Percentiles rank a stretch among this genome's conserved stretches.
Evolutionary conservation across 108 stramenopile species (phyloP).

Genomic region (Mayamaea pseudoterrestris): DNA sequence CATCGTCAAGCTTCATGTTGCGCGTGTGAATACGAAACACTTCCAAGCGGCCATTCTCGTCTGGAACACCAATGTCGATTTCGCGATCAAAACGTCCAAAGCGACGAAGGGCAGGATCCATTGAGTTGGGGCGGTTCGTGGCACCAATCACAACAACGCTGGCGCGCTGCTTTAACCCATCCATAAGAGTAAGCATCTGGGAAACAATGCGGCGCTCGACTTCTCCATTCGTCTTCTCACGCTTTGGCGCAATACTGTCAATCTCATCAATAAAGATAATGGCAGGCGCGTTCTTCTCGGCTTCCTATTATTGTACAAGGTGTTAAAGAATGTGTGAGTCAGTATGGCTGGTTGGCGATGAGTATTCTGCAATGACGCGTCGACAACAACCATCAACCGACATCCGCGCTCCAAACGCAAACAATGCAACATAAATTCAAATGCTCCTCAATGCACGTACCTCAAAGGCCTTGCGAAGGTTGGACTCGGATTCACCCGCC

Average conservation of each 20-base stretch:
- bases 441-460: too few species aligned
- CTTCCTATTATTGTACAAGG: too few species aligned
- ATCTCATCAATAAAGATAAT: constrained; percentile 99
- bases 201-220: constrained; percentile 98
- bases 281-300: constrained; percentile 98
- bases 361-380: too few species aligned
- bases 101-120: constrained; percentile 94
- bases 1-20: constrained; percentile 99
- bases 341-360: too few species aligned
- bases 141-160: constrained; percentile 97
- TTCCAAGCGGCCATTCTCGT: constrained; percentile 98
- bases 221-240: constrained; percentile 99
- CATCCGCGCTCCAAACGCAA: too few species aligned
- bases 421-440: too few species aligned
- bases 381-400: too few species aligned
- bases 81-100: constrained; percentile 99
- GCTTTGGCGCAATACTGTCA: constrained; percentile 98
- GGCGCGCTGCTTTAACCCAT: constrained; percentile 94
- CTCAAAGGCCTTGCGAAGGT: constrained; percentile 96
- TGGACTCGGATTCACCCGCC: constrained; percentile 98
- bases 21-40: constrained; percentile 99
- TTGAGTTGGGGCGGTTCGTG: constrained; percentile 94
- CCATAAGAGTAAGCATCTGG: constrained; percentile 99
- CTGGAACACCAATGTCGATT: constrained; percentile 99
- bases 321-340: too few species aligned